Base-by-base conservation (phyloP, 2,329 filamentous ascomycete species). In the Diplodia sapinea region DNA sequence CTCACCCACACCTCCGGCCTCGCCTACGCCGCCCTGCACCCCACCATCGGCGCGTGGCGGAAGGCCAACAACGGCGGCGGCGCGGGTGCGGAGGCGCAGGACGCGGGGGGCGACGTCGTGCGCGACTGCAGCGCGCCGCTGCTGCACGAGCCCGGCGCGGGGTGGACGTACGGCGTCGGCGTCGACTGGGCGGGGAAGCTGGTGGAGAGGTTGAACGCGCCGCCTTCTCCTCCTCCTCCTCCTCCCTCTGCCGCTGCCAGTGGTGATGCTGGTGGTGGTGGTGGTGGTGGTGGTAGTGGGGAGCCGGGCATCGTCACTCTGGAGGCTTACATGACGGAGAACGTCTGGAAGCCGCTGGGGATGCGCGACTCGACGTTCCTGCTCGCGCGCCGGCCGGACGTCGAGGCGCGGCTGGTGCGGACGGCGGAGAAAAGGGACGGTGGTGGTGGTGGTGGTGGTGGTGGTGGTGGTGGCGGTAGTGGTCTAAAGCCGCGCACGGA, bases 1-100 rank as follows among this genome's bases (percentile, higher is more conserved):
- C 78, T 87, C 3, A 83, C 82, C 0, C 85, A 87, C 72, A 82
- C 83, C 0, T 74, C 79, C 6, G 85, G 85, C 2, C 68, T 85
- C 0, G 78, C 76, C 1, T 83, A 85, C 71, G 82, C 84, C 52
- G 47, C 77, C 13, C 72, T 75, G 17, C 78, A 84, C 61, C 78
- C 82, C 0, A 75, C 79, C 6, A 72, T 83, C 1, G 66, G 70
- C 0, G 77, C 75, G 17, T 86, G 82, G 82, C 78, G 79, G 4
- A 67, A 72, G 74, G 72, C 7, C 70, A 74, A 5, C 79, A n/a
- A n/a, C n/a, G 79, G 71, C 47, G 65, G 33, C 4, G 65, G 3
- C 17, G 49, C 38, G 13, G 31, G 5, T 5, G 1, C 8, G 2
- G 31, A 1, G 2, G 31, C 31, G 31, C 31, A 2, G 31, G 5